Percentiles rank a stretch among this genome's conserved stretches.
Evolutionary conservation across 2,329 filamentous ascomycete genomes (phyloP).

Genomic region (Orbilia javanica): DNA sequence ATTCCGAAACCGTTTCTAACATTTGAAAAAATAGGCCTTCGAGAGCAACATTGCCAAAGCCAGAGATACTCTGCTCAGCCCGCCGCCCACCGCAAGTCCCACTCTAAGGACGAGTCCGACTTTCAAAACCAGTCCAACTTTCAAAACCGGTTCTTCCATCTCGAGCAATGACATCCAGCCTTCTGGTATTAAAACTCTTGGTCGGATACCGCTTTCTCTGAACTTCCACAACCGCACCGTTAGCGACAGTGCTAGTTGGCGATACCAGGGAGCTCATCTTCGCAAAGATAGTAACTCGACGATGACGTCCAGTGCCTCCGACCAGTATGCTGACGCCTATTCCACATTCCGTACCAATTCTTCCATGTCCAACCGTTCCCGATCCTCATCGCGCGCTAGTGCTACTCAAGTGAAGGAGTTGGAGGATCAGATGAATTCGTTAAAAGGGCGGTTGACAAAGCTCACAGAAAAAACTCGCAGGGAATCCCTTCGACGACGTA

Average conservation of each 20-base stretch:
- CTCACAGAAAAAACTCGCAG: slow-evolving; percentile 54
- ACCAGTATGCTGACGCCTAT: slow-evolving; percentile 49
- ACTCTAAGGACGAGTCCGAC: slow-evolving; percentile 27
- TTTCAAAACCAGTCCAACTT: slow-evolving; percentile 22
- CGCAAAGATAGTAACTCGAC: slow-evolving; percentile 51
- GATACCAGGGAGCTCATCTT: slow-evolving; percentile 31
- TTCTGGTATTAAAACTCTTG: slow-evolving; percentile 48
- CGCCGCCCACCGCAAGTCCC: slow-evolving; percentile 25
- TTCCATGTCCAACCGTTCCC: slow-evolving; percentile 50
- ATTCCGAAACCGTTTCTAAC: slow-evolving; percentile 3
- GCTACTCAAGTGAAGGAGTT: slow-evolving; percentile 53
- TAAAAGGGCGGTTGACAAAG: slow-evolving; percentile 51
- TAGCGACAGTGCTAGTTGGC: slow-evolving; percentile 53
- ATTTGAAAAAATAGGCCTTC: slow-evolving; percentile 43
- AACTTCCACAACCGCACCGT: slow-evolving; percentile 57
- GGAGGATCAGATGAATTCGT: slow-evolving; percentile 53
- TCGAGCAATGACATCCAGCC: slow-evolving; percentile 32
- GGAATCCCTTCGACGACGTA: slow-evolving; percentile 51
- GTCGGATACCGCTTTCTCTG: slow-evolving; percentile 39
- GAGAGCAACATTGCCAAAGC: slow-evolving; percentile 54
- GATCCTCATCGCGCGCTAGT: slow-evolving; percentile 52
- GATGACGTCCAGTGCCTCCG: slow-evolving; percentile 51
- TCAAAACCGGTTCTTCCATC: slow-evolving; percentile 5
- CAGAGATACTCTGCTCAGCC: slow-evolving; percentile 52
- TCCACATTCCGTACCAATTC: slow-evolving; percentile 45